A percentile compares a stretch with the other conserved stretches of the same genome.
Evolutionary conservation across 352 stramenopile species (phyloP).

Genomic region (Plasmopara halstedii): DNA sequence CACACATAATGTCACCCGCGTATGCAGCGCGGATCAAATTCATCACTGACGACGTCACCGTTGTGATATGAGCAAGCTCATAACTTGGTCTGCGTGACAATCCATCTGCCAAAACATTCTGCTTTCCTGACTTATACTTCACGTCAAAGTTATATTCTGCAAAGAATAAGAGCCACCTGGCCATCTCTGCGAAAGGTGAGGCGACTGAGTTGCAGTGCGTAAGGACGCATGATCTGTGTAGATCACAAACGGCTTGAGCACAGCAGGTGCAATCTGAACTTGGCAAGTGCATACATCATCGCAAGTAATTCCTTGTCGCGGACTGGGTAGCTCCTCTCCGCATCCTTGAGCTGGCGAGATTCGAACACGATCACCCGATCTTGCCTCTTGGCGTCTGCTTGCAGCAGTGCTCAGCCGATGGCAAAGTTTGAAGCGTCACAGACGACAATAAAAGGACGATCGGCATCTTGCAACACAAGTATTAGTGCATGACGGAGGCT

Average conservation of each 20-base stretch:
- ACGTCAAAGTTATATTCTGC: background rate
- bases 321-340: background rate
- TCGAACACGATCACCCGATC: background rate
- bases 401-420: background rate
- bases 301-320: background rate
- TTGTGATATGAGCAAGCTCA: background rate
- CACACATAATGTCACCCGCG: background rate
- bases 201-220: background rate
- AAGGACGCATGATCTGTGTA: background rate
- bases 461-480: no score
- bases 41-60: background rate
- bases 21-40: background rate
- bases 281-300: background rate
- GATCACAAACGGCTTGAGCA: background rate
- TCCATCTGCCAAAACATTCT: background rate
- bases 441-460: background rate
- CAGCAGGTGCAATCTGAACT: background rate
- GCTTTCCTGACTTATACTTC: background rate
- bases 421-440: background rate
- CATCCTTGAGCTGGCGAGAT: background rate
- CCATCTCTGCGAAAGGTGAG: background rate
- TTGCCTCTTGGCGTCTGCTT: background rate
- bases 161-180: background rate
- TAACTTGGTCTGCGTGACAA: background rate
- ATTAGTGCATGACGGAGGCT: no score